Base-by-base conservation (phyloP, 2,329 filamentous ascomycete genomes). In the Periglandula ipomoeae region DNA sequence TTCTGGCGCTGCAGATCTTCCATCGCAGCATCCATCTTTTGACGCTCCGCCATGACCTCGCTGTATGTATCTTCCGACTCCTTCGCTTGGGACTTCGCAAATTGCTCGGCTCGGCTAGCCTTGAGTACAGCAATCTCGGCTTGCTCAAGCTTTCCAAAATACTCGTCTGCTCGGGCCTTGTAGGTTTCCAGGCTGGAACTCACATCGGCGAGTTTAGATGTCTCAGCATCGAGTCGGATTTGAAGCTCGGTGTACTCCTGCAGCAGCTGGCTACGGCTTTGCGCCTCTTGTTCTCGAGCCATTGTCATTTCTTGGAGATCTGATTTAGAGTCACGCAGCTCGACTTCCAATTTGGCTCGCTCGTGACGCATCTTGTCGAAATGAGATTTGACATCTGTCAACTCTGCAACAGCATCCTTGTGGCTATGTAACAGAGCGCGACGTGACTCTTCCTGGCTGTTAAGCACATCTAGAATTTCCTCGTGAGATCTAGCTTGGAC, bases 111-210 rank as follows among this genome's bases (percentile, higher is more conserved):
- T 22, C 91, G 81, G 52, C 79, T 85, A 15, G 91, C 91, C 65
- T 96, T 96, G 54, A 98, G 78, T 17, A 97, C 90, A 0, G 90
- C 84, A 56, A 97, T 94, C 65, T 98, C 91, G 15, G 93, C 93
- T 63, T 97, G 91, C 66, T 98, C 91, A 19, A 98, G 80, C 68
- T 95, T 96, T 72, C 82, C 87, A 69, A 96, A 98, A 67, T 98
- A 97, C 63, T 97, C 91, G 61, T 97, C 89, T 4, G 91, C 87
- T 39, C 91, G 83, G 54, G 81, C 82, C 76, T 95, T 96, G 75
- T 97, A 98, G 53, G 96, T 71, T 52, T 82, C 84, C 38, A 97
- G 76, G 64, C 86, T 95, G 3, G 89, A 85, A 7, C 81, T 82
- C 40, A 95, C 82, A 64, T 98, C 91, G 24, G 84, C 79, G 24